phyloP scores from a whole-genome alignment of 345 rosid species.

The Eucalyptus urophylla region DNA sequence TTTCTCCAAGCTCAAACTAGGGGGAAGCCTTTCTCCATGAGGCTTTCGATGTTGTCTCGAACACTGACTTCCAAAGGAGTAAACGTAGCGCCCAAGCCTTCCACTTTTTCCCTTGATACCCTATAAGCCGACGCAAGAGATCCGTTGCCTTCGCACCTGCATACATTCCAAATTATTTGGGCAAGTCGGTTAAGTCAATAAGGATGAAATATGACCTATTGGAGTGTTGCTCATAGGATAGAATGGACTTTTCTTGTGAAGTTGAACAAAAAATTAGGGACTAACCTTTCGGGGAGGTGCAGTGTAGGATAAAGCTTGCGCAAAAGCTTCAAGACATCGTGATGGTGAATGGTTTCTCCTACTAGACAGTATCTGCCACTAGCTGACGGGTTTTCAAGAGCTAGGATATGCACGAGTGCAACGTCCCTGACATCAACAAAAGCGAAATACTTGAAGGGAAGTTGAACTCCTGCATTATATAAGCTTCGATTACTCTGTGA shows the following conservation, averaged over 20 bases:
- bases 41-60: not conserved
- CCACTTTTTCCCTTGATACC: not conserved
- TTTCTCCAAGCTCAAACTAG: not conserved
- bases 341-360: not conserved
- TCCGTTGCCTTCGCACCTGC: conserved; percentile 18
- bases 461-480: not conserved
- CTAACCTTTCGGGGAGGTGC: conserved; percentile 8
- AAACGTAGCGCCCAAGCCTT: not conserved
- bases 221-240: not conserved
- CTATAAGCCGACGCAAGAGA: not conserved
- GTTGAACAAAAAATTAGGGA: not conserved
- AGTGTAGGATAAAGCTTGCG: conserved; percentile 7
- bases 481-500: not conserved
- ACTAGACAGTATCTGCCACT: conserved; percentile 27
- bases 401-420: conserved; percentile 43
- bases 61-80: conserved; percentile 7
- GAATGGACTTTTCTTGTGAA: not conserved
- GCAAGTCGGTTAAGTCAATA: not conserved
- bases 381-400: conserved; percentile 33
- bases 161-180: not conserved
- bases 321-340: not conserved
- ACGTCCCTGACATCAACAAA: conserved; percentile 44
- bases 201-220: not conserved
- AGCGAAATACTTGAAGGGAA: not conserved
- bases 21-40: not conserved